phyloP scores from a whole-genome alignment of 129 eudicot species.

The Logfia minima region DNA sequence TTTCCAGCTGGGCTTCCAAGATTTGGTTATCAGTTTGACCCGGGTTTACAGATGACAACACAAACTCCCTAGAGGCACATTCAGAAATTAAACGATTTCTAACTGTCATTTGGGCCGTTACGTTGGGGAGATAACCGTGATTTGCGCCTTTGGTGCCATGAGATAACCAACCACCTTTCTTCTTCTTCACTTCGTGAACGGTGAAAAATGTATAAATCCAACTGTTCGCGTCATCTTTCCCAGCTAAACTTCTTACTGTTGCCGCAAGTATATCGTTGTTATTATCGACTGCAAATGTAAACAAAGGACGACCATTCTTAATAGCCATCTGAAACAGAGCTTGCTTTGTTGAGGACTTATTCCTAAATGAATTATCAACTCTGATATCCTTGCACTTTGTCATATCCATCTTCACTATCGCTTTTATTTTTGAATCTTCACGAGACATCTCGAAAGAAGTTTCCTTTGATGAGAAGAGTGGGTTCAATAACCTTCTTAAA shows the following conservation, averaged over 20 bases:
- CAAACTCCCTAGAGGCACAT: constrained; percentile 51
- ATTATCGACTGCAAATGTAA: constrained; percentile 79
- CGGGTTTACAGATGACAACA: constrained; percentile 46
- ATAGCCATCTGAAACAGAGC: constrained; percentile 79
- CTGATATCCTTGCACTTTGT: constrained; percentile 32
- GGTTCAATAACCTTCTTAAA: constrained; percentile 58
- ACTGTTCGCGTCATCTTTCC: constrained; percentile 38
- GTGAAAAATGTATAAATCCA: constrained; percentile 80
- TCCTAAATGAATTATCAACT: constrained; percentile 29
- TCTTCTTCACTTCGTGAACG: constrained; percentile 62
- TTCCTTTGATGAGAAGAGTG: constrained; percentile 47
- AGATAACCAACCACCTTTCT: constrained; percentile 57
- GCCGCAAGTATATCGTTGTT: constrained; percentile 69
- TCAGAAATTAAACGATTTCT: constrained; percentile 35
- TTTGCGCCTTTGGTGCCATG: constrained; percentile 47
- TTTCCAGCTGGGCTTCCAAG: constrained; percentile 41
- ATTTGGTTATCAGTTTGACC: constrained; percentile 39
- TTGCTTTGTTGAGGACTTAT: constrained; percentile 44
- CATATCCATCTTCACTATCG: constrained; percentile 38
- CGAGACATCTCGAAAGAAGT: constrained; percentile 19
- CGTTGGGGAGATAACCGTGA: constrained; percentile 54
- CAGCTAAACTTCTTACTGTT: constrained; percentile 48
- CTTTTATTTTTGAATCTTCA: constrained; percentile 30
- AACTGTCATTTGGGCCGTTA: constrained; percentile 80
- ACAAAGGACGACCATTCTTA: constrained; percentile 71